Evolutionary conservation across 1,284 basidiomycete species (phyloP), one percentile per base, ranked within the genome.

Genomic region (Tilletia horrida): DNA sequence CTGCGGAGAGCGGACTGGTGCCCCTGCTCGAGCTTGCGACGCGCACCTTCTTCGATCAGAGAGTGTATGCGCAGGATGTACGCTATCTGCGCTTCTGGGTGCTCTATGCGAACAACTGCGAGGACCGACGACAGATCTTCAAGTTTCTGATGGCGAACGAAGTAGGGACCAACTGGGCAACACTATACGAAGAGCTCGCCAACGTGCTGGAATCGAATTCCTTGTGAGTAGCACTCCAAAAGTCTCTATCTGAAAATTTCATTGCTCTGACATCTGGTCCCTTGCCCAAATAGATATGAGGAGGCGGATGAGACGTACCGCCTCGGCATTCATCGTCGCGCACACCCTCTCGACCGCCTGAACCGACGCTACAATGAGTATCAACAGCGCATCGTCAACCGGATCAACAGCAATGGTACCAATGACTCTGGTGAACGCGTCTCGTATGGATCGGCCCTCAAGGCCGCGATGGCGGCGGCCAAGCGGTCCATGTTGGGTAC

Each of bases 41-140:
- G 0, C 84, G 89, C 25, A 86, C 88, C 64, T 95, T 97, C 81
- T 87, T 90, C 69, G 86, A 88, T 29, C 91, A 94, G 76, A 84
- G 86, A 42, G 84, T 88, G 31, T 97, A 95, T 83, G 88, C 88
- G 76, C 88, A 89, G 71, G 94, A 97, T 84, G 83, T 91, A 65
- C 87, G 94, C 47, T 96, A 97, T 82, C 86, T 97, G 62, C 91
- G 90, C 81, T 83, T 95, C 40, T 96, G 93, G 93, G 87, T 88
- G 18, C 84, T 89, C 69, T 93, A 93, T 80, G 79, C 80, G 1
- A 67, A 78, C 35, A 75, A 80, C 52, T 76, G 77, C 25, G 80
- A 81, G 29, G 73, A 71, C 25, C 77, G 79, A 3, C 69, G 73
- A 21, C 72, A 81, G 50, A 71, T 81, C 59, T 77, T 75, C 75